Percentiles rank a stretch among this genome's conserved stretches.
These are phyloP conservation scores for Aspergillus egyptiacus DNA, from an alignment of 495 filamentous ascomycete genomes.

Conservation along the genomic window DNA sequence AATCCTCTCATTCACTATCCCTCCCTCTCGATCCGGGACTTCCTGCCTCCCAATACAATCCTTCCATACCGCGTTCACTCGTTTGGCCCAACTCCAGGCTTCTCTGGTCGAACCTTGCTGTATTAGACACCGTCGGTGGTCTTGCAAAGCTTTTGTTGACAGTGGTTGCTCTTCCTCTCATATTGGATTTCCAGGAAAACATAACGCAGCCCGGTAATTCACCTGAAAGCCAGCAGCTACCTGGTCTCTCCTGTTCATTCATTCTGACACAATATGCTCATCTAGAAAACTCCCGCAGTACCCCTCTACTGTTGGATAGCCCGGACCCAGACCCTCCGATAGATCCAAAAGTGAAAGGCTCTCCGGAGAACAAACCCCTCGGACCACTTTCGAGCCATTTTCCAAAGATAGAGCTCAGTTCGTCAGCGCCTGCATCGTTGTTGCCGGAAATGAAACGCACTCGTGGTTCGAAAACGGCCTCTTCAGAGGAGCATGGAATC, in stretches of 20 bases:
- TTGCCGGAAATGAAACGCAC: background rate
- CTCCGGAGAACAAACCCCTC: background rate
- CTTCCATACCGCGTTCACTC: background rate
- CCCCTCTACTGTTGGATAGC: background rate
- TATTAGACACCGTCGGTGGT: background rate
- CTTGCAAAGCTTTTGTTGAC: background rate
- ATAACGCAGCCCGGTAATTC: background rate
- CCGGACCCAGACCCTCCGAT: background rate
- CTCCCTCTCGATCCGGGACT: background rate
- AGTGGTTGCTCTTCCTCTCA: background rate
- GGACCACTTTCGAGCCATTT: background rate
- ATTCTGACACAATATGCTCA: background rate
- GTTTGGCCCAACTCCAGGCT: background rate
- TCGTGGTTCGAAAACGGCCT: background rate
- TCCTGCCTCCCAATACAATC: background rate
- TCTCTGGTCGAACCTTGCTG: background rate
- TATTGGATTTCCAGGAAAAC: background rate
- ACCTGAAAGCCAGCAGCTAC: too few species aligned
- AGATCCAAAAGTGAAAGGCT: background rate
- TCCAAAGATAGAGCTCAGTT: background rate
- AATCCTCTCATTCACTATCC: background rate
- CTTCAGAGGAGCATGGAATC: background rate
- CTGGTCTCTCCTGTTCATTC: background rate
- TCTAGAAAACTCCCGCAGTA: background rate
- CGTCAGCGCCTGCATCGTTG: background rate